Evolutionary conservation across 1,139 yeast genomes (phyloP), one percentile per base, ranked within the genome.

Genomic region (Schwanniomyces etchellsii): DNA sequence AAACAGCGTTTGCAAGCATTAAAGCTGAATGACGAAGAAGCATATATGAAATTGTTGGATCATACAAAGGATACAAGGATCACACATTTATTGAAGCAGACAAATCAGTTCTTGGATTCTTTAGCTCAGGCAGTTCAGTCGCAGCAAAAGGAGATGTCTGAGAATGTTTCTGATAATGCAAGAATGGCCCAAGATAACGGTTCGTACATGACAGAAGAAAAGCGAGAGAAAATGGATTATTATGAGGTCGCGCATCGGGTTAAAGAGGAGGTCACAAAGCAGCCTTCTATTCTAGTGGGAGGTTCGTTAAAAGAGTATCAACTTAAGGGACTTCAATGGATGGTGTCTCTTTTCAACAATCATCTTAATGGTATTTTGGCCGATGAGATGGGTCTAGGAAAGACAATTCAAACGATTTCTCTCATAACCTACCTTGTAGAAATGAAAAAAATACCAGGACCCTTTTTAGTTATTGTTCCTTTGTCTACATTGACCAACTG

Each of bases 361-460:
- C 91, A 88, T 54, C 69, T 91, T 49, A 89, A 91, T 54, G 97
- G 97, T 64, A 89, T 89, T 39, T 64, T 89, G 36, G 97, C 97
- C 5, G 97, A 91, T 58, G 99, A 91, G 55, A 88, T 89, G 97
- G 97, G 97, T 9, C 64, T 91, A 31, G 98, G 98, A 35, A 91
- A 91, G 52, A 91, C 97, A 0, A 83, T 95, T 55, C 97, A 91
- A 58, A 95, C 91, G 17, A 88, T 91, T 57, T 74, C 96, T n/a
- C 89, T 91, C 49, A 60, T 91, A 51, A 88, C 97, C 1, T 80
- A 83, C 48, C 66, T 91, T 45, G 83, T 85, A 48, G 81, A 84
- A 43, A 84, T 60, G 91, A 89, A 84, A 44, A 68, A 75, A 35
- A 72, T 76, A 26, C 61, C 64, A 27, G 88, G 86, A 12, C 88